Evolutionary conservation across 352 stramenopile genomes (phyloP).

Genomic region (Phytophthora multivora): DNA sequence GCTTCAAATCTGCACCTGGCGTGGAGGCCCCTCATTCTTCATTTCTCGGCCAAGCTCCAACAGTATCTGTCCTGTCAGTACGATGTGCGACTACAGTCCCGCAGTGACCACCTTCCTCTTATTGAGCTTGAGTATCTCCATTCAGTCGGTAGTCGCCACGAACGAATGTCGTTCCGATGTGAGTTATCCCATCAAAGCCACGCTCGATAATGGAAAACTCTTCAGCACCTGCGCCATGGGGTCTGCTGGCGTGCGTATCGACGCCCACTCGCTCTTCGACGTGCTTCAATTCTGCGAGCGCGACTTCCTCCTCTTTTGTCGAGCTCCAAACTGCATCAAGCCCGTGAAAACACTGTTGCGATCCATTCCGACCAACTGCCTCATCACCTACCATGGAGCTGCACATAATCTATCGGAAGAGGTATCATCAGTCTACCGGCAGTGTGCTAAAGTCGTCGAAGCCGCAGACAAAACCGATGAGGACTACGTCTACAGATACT

Average conservation of each 20-base stretch:
- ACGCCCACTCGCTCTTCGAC: conserved; percentile 21
- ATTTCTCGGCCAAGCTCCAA: too few species aligned
- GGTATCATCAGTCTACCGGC: conserved; percentile 14
- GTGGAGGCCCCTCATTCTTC: too few species aligned
- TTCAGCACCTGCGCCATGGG: conserved; percentile 18
- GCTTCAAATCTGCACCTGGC: too few species aligned
- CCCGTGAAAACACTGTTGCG: conserved; percentile 17
- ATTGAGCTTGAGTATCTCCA: neutral
- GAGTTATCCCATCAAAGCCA: conserved; percentile 13
- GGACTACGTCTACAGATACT: conserved; percentile 25
- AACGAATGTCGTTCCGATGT: conserved; percentile 6
- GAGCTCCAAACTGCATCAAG: conserved; percentile 19
- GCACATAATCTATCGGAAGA: conserved; percentile 6
- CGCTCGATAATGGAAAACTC: conserved; percentile 21
- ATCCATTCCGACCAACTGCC: conserved; percentile 19
- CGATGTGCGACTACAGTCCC: too few species aligned
- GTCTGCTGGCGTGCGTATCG: neutral
- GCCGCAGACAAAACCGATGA: conserved; percentile 20
- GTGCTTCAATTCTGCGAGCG: conserved; percentile 19
- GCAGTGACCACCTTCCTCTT: too few species aligned
- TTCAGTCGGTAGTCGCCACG: neutral
- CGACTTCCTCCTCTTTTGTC: conserved; percentile 30
- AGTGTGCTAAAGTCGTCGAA: conserved; percentile 16
- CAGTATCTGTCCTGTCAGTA: too few species aligned
- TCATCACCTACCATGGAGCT: conserved; percentile 16